Conservation (phyloP, 208 protist species). For the Acanthamoeba rhysodes region DNA sequence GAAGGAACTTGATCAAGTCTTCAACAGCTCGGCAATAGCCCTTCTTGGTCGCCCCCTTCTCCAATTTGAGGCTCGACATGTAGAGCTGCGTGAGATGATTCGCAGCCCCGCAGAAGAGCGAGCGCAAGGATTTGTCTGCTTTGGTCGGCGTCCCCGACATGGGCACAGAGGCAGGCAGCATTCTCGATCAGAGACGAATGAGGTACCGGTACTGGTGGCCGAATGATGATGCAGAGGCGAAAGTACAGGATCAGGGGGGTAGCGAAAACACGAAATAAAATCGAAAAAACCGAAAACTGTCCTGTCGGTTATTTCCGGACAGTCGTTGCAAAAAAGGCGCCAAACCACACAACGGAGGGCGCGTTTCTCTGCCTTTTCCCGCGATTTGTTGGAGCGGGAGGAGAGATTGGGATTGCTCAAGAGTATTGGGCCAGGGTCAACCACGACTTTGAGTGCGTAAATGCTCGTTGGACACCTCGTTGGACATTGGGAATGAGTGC, state of each 20-base stretch:
- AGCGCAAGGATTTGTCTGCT: constrained; percentile 60
- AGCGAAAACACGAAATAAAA: neutral
- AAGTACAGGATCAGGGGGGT: too few species aligned
- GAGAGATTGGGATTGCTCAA: neutral
- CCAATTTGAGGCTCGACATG: constrained; percentile 70
- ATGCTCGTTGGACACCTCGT: neutral
- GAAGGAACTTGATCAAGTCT: constrained; percentile 45
- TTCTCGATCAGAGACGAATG: neutral
- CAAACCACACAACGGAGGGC: neutral
- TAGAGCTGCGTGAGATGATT: constrained; percentile 77
- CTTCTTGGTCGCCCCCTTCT: constrained; percentile 66
- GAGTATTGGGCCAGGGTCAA: neutral
- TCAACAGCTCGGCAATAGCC: constrained; percentile 62
- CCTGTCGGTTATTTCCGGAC: neutral
- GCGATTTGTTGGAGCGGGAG: neutral
- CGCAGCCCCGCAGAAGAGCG: constrained; percentile 66
- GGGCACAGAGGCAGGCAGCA: neutral
- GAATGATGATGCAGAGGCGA: neutral
- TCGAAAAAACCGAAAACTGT: neutral
- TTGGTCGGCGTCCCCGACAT: constrained; percentile 45
- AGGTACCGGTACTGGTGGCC: neutral
- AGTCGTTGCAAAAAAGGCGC: constrained; percentile 18
- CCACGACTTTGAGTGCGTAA: neutral
- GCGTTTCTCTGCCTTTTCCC: neutral
- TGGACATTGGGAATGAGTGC: neutral